Evolutionary conservation across 2,329 filamentous ascomycete genomes (phyloP).

Genomic region (Sclerotinia sclerotiorum): DNA sequence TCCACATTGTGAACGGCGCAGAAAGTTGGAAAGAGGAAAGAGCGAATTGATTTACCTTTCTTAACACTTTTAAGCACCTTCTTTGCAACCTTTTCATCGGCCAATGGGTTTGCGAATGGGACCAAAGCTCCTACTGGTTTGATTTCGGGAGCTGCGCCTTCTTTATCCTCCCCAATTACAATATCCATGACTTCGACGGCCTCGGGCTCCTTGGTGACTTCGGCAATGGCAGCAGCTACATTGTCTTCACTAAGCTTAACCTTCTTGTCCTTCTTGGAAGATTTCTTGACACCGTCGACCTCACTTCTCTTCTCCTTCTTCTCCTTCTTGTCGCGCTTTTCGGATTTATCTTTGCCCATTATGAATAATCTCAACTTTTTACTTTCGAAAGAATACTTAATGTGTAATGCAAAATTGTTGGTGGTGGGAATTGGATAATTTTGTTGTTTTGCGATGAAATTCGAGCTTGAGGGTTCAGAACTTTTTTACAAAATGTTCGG

Average conservation of each 20-base stretch:
- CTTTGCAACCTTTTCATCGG: slow-evolving; percentile 72
- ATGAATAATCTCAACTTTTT: slow-evolving; percentile 25
- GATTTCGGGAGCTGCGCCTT: slow-evolving; percentile 45
- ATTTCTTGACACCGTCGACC: slow-evolving; percentile 47
- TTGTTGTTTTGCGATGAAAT: slow-evolving; percentile 22
- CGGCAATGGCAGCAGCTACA: slow-evolving; percentile 61
- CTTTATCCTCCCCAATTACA: slow-evolving; percentile 40
- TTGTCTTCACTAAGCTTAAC: slow-evolving; percentile 48
- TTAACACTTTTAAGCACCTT: slow-evolving; percentile 65
- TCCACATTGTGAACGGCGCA: slow-evolving; percentile 2
- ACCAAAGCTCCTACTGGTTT: slow-evolving; percentile 64
- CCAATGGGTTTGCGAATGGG: slow-evolving; percentile 79
- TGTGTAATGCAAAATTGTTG: slow-evolving; percentile 11
- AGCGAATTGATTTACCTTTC: slow-evolving; percentile 47
- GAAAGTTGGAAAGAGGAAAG: slow-evolving; percentile 1
- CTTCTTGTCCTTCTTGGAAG: slow-evolving; percentile 43
- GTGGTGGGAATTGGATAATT: slow-evolving; percentile 19
- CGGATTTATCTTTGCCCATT: slow-evolving; percentile 40
- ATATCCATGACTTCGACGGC: slow-evolving; percentile 45
- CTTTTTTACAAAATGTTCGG: slow-evolving; percentile 26
- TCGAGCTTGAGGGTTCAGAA: slow-evolving; percentile 21
- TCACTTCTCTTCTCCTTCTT: slow-evolving; percentile 69
- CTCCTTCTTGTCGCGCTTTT: slow-evolving; percentile 49
- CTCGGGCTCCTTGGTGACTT: slow-evolving; percentile 59
- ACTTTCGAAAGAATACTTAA: slow-evolving; percentile 1